Evolutionary conservation across 306 rosid genomes (phyloP).

Genomic region (Albizia julibrissin): DNA sequence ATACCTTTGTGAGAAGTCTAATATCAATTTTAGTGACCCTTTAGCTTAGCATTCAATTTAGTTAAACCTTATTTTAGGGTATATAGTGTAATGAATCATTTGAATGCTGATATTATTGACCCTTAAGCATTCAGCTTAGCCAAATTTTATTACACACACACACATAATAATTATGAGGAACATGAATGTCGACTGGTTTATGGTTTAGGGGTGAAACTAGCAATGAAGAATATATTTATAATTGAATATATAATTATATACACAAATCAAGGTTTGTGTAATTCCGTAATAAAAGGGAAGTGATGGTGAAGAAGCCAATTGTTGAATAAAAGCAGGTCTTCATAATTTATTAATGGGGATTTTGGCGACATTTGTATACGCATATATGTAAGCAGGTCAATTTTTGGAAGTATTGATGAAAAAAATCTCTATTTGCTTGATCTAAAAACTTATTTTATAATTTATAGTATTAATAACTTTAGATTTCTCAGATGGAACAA

Average conservation of each 20-base stretch:
- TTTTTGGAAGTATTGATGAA: neutral
- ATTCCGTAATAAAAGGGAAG: neutral
- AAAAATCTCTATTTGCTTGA: too few relatives aligned
- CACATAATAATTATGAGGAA: neutral
- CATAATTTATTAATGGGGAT: too few relatives aligned
- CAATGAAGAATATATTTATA: neutral
- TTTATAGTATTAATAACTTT: too few relatives aligned
- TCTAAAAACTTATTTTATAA: too few relatives aligned
- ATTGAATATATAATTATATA: neutral
- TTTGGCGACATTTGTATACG: too few relatives aligned
- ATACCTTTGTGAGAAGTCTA: neutral
- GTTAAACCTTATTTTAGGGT: too few relatives aligned
- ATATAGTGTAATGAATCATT: too few relatives aligned
- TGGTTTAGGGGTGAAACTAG: neutral
- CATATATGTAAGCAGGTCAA: too few relatives aligned
- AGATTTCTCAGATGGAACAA: too few relatives aligned
- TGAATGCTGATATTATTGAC: neutral
- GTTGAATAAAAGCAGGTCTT: neutral
- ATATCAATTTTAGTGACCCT: neutral
- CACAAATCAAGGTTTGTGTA: neutral
- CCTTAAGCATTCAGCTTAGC: neutral
- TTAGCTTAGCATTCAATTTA: neutral
- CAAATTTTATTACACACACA: too few relatives aligned
- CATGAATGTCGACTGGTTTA: conserved; percentile 2
- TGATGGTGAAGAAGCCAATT: neutral